Evolutionary conservation across 805 yeast species (phyloP).

Genomic region (Lipomyces orientalis): DNA sequence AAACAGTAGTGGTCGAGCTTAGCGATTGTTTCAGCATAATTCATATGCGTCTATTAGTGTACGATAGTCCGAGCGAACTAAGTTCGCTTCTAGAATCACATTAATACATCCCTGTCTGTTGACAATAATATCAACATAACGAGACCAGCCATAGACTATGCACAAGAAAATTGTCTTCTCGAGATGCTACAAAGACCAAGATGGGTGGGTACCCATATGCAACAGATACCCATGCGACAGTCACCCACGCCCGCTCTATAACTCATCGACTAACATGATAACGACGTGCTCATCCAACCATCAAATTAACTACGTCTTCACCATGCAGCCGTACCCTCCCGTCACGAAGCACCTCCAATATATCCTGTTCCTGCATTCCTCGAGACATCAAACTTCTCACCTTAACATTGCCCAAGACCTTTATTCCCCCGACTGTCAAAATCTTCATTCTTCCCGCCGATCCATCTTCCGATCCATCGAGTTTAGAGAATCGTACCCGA

Average conservation of each 20-base stretch:
- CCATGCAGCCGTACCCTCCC: constrained; percentile 33
- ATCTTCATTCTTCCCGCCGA: constrained; percentile 21
- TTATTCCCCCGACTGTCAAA: constrained; percentile 26
- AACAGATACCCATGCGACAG: background rate
- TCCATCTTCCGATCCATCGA: constrained; percentile 9
- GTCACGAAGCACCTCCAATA: constrained; percentile 24
- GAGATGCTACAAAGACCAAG: background rate
- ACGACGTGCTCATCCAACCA: constrained; percentile 13
- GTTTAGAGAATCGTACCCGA: constrained; percentile 26
- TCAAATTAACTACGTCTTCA: constrained; percentile 31
- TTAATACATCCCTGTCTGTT: background rate
- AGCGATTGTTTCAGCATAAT: background rate
- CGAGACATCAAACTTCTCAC: constrained; percentile 28
- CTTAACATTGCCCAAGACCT: constrained; percentile 30
- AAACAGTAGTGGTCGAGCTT: background rate
- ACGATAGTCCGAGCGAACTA: background rate
- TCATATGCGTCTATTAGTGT: background rate
- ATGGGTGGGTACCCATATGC: background rate
- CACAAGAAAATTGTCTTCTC: background rate
- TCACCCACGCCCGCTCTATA: background rate
- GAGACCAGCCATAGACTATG: background rate
- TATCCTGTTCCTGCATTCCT: constrained; percentile 22
- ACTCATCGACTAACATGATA: background rate
- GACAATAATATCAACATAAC: background rate
- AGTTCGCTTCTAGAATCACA: background rate